Percentiles rank a stretch among this genome's conserved stretches.
These are phyloP conservation scores for Rhamnella rubrinervis DNA, from an alignment of 331 rosid genomes.

Conservation along the genomic window DNA sequence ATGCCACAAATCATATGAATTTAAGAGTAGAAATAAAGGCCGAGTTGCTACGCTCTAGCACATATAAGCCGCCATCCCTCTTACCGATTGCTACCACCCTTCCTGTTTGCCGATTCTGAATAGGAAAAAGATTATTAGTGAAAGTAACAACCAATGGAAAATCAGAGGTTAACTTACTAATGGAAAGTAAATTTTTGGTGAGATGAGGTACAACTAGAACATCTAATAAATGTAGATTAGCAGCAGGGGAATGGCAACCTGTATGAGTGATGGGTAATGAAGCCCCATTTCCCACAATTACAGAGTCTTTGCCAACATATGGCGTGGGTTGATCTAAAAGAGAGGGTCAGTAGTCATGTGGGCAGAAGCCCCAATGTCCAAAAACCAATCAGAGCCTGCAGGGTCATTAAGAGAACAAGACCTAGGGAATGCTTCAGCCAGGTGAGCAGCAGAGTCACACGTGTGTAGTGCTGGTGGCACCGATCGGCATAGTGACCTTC, in stretches of 20 bases:
- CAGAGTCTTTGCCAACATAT: not conserved
- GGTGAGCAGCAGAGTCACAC: too few species aligned
- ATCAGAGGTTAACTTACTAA: not conserved
- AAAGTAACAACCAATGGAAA: too few species aligned
- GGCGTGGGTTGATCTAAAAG: not conserved
- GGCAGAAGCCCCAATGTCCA: not conserved
- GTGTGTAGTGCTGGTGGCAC: too few species aligned
- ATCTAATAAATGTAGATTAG: not conserved
- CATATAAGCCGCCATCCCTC: not conserved
- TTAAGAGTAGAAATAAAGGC: not conserved
- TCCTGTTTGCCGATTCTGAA: not conserved
- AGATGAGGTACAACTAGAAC: not conserved
- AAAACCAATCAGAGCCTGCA: not conserved
- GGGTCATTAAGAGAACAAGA: too few species aligned
- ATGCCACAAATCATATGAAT: too few species aligned
- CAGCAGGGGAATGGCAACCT: not conserved
- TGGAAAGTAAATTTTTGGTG: not conserved
- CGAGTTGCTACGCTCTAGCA: not conserved
- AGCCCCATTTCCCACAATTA: not conserved
- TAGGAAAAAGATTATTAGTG: too few species aligned
- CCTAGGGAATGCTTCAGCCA: too few species aligned
- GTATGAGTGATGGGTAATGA: conserved; percentile 5
- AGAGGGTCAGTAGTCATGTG: not conserved
- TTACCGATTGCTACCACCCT: not conserved
- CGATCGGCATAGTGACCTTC: too few species aligned